Conservation (phyloP, 208 protist species). For the Leishmania braziliensis region DNA sequence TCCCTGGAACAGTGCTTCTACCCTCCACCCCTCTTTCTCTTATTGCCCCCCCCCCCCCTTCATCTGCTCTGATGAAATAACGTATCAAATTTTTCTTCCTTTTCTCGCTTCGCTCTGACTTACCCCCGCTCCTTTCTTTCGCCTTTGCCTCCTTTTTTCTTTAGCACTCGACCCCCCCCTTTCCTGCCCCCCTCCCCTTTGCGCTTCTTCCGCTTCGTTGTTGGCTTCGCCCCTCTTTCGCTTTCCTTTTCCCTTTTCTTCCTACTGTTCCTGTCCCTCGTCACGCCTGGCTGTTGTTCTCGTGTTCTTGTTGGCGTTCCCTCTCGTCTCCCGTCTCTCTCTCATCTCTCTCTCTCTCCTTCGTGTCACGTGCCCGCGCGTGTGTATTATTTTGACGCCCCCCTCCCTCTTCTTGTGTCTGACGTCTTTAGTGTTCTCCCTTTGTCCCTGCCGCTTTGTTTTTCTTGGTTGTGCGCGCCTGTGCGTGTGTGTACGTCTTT, state of each 20-base stretch:
- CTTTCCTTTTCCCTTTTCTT: conserved; percentile 7
- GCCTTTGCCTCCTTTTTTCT: conserved; percentile 14
- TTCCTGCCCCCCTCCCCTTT: neutral
- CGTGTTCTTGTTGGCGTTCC: neutral
- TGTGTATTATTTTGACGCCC: neutral
- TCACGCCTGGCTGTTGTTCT: neutral
- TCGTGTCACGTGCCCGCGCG: neutral
- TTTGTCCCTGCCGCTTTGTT: conserved; percentile 19
- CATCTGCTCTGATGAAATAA: neutral
- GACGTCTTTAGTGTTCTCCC: conserved; percentile 16
- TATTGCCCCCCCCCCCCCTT: neutral
- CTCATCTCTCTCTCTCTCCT: conserved; percentile 5
- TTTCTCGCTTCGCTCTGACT: neutral
- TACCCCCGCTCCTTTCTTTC: neutral
- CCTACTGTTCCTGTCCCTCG: neutral
- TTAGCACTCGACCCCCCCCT: neutral
- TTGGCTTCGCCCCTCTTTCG: neutral
- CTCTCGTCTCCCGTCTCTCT: neutral
- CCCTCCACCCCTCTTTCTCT: neutral
- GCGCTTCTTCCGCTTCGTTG: too few relatives aligned
- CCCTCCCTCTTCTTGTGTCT: conserved; percentile 9
- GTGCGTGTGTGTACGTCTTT: neutral
- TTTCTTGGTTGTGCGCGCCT: conserved; percentile 1
- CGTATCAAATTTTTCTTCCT: neutral
- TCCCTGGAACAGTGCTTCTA: neutral